Percentiles rank a stretch among this genome's conserved stretches.
Conservation (phyloP, 2,329 filamentous ascomycete species). For the Eutypella sp. region DNA sequence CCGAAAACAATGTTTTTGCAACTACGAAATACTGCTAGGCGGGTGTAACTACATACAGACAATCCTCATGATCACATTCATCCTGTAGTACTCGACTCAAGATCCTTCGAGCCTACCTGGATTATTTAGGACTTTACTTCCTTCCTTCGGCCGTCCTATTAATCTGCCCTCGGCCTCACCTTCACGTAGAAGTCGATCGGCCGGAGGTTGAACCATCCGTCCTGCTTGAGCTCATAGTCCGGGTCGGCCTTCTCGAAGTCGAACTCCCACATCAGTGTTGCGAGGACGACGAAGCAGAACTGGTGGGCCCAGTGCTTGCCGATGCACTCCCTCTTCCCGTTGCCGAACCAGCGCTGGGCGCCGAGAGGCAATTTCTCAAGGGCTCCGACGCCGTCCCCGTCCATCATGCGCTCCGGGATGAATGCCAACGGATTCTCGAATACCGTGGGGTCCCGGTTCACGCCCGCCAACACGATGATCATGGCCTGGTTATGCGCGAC, state of each 20-base stretch:
- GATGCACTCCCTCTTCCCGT: conserved; percentile 48
- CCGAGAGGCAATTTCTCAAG: conserved; percentile 39
- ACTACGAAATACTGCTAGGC: too few relatives aligned
- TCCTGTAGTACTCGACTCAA: background rate
- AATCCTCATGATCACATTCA: too few relatives aligned
- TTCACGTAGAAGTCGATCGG: conserved; percentile 41
- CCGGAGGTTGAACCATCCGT: conserved; percentile 50
- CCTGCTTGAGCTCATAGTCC: conserved; percentile 35
- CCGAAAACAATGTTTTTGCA: too few relatives aligned
- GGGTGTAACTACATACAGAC: too few relatives aligned
- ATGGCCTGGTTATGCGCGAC: conserved; percentile 43
- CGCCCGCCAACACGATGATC: conserved; percentile 45
- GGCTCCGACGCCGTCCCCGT: conserved; percentile 29
- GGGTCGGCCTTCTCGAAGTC: conserved; percentile 41
- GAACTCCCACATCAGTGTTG: conserved; percentile 38
- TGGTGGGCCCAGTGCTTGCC: conserved; percentile 46
- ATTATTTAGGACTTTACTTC: too few relatives aligned
- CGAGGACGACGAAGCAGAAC: conserved; percentile 37
- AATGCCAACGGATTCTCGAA: conserved; percentile 44
- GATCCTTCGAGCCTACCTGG: too few relatives aligned
- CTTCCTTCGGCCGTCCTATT: background rate
- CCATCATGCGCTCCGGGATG: conserved; percentile 44
- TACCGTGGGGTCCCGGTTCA: conserved; percentile 44
- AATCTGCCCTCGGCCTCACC: conserved; percentile 32
- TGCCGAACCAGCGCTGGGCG: conserved; percentile 47